phyloP scores from a whole-genome alignment of 192 early-diverging fungal species.

The Allomyces macrogynus region DNA sequence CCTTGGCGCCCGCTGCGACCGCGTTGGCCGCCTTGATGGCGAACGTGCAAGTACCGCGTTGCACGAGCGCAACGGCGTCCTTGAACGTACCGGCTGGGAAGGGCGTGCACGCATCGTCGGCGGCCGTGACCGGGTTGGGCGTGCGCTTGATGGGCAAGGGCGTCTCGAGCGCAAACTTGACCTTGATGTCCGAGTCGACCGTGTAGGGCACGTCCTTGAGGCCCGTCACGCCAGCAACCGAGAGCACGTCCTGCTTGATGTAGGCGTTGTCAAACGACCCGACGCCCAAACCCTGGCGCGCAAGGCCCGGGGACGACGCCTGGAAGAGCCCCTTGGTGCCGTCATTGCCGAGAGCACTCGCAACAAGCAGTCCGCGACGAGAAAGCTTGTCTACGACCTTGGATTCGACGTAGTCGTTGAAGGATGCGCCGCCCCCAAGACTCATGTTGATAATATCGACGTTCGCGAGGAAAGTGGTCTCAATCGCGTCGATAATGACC shows the following conservation, averaged over 20 bases:
- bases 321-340: constrained; percentile 36
- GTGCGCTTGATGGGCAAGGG: too few species aligned
- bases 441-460: constrained; percentile 49
- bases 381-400: constrained; percentile 20
- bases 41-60: too few species aligned
- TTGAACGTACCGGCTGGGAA: too few species aligned
- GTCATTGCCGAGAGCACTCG: constrained; percentile 55
- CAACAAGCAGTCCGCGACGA: constrained; percentile 29
- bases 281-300: constrained; percentile 29
- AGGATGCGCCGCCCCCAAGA: constrained; percentile 29
- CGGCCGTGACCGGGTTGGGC: too few species aligned
- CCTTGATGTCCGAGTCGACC: neutral
- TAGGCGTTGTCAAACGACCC: constrained; percentile 28
- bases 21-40: too few species aligned
- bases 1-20: too few species aligned
- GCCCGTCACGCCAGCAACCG: neutral
- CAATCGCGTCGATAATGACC: constrained; percentile 36
- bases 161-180: too few species aligned
- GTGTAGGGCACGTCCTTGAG: too few species aligned
- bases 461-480: too few species aligned
- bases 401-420: constrained; percentile 26
- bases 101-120: too few species aligned
- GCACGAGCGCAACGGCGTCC: too few species aligned
- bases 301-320: constrained; percentile 24
- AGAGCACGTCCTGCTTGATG: too few species aligned